These are phyloP conservation scores for Arabidopsis suecica DNA, from an alignment of 345 rosid species.

Conservation along the genomic window DNA sequence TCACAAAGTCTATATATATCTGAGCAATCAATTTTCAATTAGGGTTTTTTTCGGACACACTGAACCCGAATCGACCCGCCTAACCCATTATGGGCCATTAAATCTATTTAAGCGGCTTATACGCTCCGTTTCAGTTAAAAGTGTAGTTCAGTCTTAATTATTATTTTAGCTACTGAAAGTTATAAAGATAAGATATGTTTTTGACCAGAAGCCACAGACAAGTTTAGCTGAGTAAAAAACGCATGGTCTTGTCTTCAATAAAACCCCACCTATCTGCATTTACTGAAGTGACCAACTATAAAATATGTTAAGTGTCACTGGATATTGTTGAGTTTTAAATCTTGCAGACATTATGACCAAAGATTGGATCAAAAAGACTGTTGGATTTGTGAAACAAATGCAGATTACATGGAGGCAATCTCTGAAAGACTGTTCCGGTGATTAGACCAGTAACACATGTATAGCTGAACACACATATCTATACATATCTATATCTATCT, in stretches of 20 bases:
- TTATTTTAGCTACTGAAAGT: too few relatives aligned
- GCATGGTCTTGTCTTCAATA: background rate
- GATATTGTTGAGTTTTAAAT: background rate
- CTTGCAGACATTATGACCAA: background rate
- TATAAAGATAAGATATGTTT: background rate
- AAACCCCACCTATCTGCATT: background rate
- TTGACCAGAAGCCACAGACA: background rate
- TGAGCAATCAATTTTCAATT: constrained; percentile 1
- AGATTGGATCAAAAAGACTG: constrained; percentile 1
- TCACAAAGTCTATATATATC: background rate
- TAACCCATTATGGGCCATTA: background rate
- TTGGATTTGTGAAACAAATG: background rate
- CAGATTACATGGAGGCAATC: constrained; percentile 15
- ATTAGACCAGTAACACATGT: background rate
- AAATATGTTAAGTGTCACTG: background rate
- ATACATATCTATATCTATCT: background rate
- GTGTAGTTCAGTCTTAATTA: background rate
- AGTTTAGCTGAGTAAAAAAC: background rate
- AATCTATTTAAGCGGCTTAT: background rate
- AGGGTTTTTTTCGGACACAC: constrained; percentile 3
- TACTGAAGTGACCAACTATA: background rate
- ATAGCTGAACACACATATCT: background rate
- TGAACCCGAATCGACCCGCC: constrained; percentile 6
- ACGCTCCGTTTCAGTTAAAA: too few relatives aligned
- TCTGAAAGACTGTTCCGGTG: background rate